Evolutionary conservation across 148 eudicot species (phyloP), one percentile per base, ranked within the genome.

Genomic region (Cornus suecica): DNA sequence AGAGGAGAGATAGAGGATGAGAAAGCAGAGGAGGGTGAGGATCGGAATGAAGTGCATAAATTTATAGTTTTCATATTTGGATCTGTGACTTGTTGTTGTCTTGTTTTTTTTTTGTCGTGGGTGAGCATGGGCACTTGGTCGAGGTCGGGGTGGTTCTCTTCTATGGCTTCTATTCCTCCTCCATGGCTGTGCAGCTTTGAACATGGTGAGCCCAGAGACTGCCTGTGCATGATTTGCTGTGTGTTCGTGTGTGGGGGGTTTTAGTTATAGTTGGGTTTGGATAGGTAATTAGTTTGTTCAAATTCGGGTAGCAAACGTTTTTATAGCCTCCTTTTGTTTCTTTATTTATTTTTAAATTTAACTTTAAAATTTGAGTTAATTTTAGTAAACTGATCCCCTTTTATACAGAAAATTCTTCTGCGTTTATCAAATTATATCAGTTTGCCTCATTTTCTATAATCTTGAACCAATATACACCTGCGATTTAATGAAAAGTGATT

Each of bases 1-100:
- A 66, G 97, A 94, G 24, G 83, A 84, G 80, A 94, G 89, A 70
- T 87, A 91, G 48, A 94, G 94, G n/a, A 94, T 45, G 83, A 91
- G 79, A 74, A 94, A 90, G 80, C 97, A 94, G 65, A 94, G 65
- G 62, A 89, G 65, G 22, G 87, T 78, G 62, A 94, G 89, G 51
- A 91, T 54, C 27, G 98, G 98, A 52, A 94, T 91, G 31, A 87
- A 34, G 70, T 94, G 97, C 29, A 92, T 73, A 85, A 82, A 82
- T 67, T 6, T 37, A 6, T 37, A 37, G 42, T 65, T 90, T 45
- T 88, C 88, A 9, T 89, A 80, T 26, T 67, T 72, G 25, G 16
- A 52, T 90, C 58, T 80, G 84, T 42, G 86, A 84, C 84, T 92
- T 86, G n/a, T 89, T 83, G 20, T 85, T 79, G 51, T 66, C 80